Evolutionary conservation across 148 eudicot genomes (phyloP), one percentile per base, ranked within the genome.

Genomic region (Polygonum aviculare): DNA sequence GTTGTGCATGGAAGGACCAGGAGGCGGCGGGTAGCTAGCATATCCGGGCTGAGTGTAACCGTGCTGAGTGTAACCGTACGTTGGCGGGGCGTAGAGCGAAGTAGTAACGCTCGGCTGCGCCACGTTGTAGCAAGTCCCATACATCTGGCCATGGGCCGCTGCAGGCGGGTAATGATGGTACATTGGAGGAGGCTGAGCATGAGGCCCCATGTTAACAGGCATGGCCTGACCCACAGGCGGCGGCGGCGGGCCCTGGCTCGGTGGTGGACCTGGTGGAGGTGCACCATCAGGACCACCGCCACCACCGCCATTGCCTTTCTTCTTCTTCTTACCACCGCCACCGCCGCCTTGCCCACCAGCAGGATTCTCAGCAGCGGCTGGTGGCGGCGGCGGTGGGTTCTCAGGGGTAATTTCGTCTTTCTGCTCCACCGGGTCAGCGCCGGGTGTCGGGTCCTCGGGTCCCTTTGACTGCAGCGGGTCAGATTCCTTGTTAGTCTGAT

Each of bases 261-360:
- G 10, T 65, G 18, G 44, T 35, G 1, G 67, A 9, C 9, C 10
- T 14, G 44, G 44, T 5, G 40, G 40, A 1, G n/a, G 41, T 12
- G 71, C 2, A 14, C 15, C 12, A 47, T 14, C 14, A 3, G 50
- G 36, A 22, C 35, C 12, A 2, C 65, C 35, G 22, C 65, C 33
- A 3, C 35, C 35, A 12, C 72, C 45, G 0, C 41, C 71, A 5
- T 36, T 36, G 3, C 72, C 45, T 57, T 73, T 73, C 45, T 62
- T 60, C 69, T 11, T 73, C 57, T 84, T 81, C 65, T 81, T 84
- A n/a, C 74, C 65, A 35, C 74, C 72, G 15, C 38, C 63, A 10
- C 36, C 63, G 15, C 36, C 72, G 3, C 21, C 15, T 26, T 74
- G 52, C 19, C 48, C 76, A 54, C 31, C 47, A 47, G n/a, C 69